These are phyloP conservation scores for Tilletia walkeri DNA, from an alignment of 1,284 basidiomycete species.

Conservation along the genomic window DNA sequence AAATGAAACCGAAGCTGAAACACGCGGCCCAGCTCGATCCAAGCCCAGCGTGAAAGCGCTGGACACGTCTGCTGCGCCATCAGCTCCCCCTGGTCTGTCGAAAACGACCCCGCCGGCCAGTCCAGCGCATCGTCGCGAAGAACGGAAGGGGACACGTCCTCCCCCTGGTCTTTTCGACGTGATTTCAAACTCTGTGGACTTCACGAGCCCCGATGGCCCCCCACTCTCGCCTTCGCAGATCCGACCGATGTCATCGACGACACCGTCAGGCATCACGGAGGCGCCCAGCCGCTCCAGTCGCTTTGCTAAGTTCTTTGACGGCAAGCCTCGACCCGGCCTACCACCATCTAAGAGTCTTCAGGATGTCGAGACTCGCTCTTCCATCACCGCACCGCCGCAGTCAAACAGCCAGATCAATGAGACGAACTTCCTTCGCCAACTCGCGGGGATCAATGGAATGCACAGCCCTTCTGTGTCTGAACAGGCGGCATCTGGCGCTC, in stretches of 20 bases:
- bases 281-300: slow-evolving; percentile 48
- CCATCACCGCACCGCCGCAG: too few species aligned
- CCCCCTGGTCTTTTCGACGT: neutral
- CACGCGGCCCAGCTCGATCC: too few species aligned
- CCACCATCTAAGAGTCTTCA: slow-evolving; percentile 5
- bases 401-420: too few species aligned
- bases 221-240: neutral
- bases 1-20: too few species aligned
- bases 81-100: slow-evolving; percentile 25
- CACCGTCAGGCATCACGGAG: neutral
- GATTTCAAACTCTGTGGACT: neutral
- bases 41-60: too few species aligned
- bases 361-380: neutral
- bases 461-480: neutral
- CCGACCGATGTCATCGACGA: neutral
- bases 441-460: neutral
- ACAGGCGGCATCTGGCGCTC: neutral
- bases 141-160: too few species aligned
- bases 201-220: neutral
- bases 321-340: slow-evolving; percentile 18
- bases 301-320: slow-evolving; percentile 53
- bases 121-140: too few species aligned
- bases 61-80: neutral
- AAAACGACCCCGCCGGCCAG: too few species aligned
- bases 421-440: slow-evolving; percentile 2